Evolutionary conservation across 371 early-diverging fungal species (phyloP).

Genomic region (Mucor mucedo): DNA sequence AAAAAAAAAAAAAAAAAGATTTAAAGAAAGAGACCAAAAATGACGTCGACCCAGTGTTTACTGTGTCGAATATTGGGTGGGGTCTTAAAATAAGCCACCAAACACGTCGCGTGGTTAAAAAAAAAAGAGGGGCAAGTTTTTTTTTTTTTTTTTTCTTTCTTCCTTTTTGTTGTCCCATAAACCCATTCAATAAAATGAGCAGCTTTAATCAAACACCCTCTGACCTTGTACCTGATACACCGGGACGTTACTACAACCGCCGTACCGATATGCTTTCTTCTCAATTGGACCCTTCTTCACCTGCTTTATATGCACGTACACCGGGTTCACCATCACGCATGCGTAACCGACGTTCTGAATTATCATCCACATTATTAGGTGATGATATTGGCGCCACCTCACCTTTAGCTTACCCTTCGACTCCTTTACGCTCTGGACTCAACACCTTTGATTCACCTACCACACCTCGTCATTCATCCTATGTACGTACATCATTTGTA

Average conservation of each 20-base stretch:
- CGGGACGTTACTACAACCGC: slow-evolving; percentile 27
- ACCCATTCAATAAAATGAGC: slow-evolving; percentile 13
- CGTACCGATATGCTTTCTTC: slow-evolving; percentile 32
- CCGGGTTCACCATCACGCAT: slow-evolving; percentile 46
- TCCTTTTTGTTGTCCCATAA: background rate
- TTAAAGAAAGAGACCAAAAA: slow-evolving; percentile 7
- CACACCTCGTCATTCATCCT: slow-evolving; percentile 41
- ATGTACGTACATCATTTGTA: slow-evolving; percentile 45
- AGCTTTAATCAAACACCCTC: slow-evolving; percentile 28
- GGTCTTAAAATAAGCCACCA: slow-evolving; percentile 6
- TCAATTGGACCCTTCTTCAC: slow-evolving; percentile 34
- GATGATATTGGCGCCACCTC: slow-evolving; percentile 43
- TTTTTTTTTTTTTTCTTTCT: slow-evolving; percentile 15
- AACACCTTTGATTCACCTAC: slow-evolving; percentile 35
- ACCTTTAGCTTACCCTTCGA: slow-evolving; percentile 50
- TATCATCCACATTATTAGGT: slow-evolving; percentile 44
- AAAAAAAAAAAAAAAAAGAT: background rate
- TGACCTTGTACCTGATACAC: slow-evolving; percentile 35
- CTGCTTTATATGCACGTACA: slow-evolving; percentile 33
- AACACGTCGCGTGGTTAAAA: slow-evolving; percentile 20
- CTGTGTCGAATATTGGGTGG: too few species aligned
- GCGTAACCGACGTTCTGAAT: slow-evolving; percentile 43
- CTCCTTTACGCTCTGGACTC: slow-evolving; percentile 36
- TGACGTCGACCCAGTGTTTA: background rate
- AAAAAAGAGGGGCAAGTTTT: background rate